Conservation (phyloP, 2,329 filamentous ascomycete genomes). For the Fusarium sp. region DNA sequence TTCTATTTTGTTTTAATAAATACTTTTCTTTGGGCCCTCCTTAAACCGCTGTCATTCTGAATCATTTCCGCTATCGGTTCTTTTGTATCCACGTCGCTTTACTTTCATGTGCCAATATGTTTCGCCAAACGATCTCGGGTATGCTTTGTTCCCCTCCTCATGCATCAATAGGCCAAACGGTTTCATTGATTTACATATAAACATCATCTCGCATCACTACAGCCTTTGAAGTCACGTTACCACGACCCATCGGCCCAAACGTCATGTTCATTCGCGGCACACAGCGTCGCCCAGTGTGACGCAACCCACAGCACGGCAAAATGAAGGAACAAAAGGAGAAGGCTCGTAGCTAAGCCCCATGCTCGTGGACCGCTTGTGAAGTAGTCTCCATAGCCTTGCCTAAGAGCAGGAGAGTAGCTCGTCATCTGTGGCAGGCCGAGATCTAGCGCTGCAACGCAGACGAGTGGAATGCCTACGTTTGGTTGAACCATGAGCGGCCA, state of each 20-base stretch:
- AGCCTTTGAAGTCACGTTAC: slow-evolving; percentile 20
- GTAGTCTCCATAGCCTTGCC: slow-evolving; percentile 24
- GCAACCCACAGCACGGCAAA: slow-evolving; percentile 49
- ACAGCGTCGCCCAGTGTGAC: slow-evolving; percentile 47
- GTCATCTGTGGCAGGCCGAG: slow-evolving; percentile 53
- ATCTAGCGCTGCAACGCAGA: slow-evolving; percentile 75
- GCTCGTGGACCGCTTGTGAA: slow-evolving; percentile 30
- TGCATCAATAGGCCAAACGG: background rate
- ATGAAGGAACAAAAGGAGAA: slow-evolving; percentile 48
- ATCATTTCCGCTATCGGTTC: background rate
- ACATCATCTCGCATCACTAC: background rate
- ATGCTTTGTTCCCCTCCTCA: background rate
- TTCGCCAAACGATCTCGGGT: background rate
- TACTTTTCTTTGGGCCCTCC: background rate
- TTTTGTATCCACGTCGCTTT: background rate
- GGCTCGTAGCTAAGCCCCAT: slow-evolving; percentile 45
- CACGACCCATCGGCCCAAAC: slow-evolving; percentile 46
- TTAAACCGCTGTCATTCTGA: background rate
- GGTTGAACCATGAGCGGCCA: slow-evolving; percentile 74
- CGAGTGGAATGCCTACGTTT: slow-evolving; percentile 71
- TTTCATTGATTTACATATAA: background rate
- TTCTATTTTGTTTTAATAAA: background rate
- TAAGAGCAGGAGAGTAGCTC: slow-evolving; percentile 7
- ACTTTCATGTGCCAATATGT: background rate
- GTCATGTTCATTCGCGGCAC: slow-evolving; percentile 40